These are phyloP conservation scores for Croton laevigatus DNA, from an alignment of 441 rosid genomes.

Conservation along the genomic window DNA sequence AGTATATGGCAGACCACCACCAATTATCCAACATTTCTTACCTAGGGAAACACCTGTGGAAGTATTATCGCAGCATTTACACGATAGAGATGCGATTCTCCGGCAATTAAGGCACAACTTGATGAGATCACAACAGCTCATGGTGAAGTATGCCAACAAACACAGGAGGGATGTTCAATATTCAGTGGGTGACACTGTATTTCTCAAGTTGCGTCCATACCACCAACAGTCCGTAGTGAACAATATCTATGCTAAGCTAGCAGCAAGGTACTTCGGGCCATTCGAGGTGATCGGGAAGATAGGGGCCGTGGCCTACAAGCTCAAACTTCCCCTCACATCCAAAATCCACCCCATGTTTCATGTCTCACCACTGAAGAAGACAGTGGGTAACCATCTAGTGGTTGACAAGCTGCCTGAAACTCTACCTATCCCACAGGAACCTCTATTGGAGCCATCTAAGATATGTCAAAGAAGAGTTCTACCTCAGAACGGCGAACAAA, in stretches of 20 bases:
- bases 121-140: neutral
- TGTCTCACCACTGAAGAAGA: neutral
- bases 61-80: neutral
- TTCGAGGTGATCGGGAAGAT: neutral
- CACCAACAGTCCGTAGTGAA: neutral
- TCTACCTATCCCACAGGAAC: no score
- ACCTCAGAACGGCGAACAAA: no score
- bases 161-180: neutral
- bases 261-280: neutral
- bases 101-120: neutral
- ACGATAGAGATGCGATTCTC: neutral
- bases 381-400: no score
- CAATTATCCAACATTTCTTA: no score
- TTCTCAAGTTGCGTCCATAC: neutral
- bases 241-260: neutral
- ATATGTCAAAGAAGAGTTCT: no score
- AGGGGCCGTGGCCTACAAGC: neutral
- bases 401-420: no score
- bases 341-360: neutral
- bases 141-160: neutral
- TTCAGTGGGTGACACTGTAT: neutral
- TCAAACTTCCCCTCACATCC: neutral
- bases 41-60: neutral
- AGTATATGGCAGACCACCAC: no score
- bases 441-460: no score